phyloP scores from a whole-genome alignment of 768 basidiomycete genomes.

The Sporobolomyces phaffii region DNA sequence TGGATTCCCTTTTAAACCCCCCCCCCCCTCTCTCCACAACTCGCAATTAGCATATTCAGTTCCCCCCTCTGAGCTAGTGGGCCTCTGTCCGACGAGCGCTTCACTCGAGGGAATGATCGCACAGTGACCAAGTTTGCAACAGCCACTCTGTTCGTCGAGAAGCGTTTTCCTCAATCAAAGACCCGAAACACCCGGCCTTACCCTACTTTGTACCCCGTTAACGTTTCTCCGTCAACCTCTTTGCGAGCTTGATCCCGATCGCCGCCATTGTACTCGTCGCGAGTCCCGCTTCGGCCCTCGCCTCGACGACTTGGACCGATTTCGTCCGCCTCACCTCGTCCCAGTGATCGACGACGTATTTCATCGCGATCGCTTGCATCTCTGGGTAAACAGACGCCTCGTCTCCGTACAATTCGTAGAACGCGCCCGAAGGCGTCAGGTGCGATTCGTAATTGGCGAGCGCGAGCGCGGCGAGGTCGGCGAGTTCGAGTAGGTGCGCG shows the following conservation, averaged over 20 bases:
- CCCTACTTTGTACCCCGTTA: too few relatives aligned
- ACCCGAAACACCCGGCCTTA: too few relatives aligned
- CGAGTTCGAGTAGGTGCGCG: slow-evolving; percentile 20
- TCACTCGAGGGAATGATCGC: too few relatives aligned
- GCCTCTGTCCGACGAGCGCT: too few relatives aligned
- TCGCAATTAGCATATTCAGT: too few relatives aligned
- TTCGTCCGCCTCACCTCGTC: not conserved
- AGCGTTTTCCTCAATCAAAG: too few relatives aligned
- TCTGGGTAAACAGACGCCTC: not conserved
- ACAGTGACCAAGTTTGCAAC: too few relatives aligned
- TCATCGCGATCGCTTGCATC: not conserved
- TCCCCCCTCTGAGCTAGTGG: too few relatives aligned
- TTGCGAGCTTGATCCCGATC: slow-evolving; percentile 6
- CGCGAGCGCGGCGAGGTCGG: not conserved
- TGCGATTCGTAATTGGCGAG: not conserved
- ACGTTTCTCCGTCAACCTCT: not conserved
- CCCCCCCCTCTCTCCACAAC: too few relatives aligned
- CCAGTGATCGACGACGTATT: slow-evolving; percentile 10
- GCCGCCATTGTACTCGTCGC: not conserved
- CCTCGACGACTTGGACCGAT: not conserved
- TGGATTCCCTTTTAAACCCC: too few relatives aligned
- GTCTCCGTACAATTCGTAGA: slow-evolving; percentile 4
- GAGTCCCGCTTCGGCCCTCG: not conserved
- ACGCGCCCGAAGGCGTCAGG: not conserved
- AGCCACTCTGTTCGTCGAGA: too few relatives aligned